A percentile compares a stretch with the other conserved stretches of the same genome.
These are phyloP conservation scores for Eucalyptus caleyi DNA, from an alignment of 345 rosid genomes.

Conservation along the genomic window DNA sequence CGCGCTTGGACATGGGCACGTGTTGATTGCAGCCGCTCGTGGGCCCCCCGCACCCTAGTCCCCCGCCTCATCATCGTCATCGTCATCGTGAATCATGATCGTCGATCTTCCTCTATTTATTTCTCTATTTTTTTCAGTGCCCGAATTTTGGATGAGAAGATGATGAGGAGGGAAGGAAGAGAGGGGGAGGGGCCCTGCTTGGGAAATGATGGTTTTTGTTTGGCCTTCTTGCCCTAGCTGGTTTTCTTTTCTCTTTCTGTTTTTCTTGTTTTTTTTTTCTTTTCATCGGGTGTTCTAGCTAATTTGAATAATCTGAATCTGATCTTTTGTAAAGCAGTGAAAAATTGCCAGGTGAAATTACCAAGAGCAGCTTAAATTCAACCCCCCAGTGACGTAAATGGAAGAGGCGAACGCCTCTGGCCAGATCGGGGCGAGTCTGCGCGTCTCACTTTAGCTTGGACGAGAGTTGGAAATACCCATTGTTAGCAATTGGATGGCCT, in stretches of 20 bases:
- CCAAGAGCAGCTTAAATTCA: background rate
- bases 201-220: background rate
- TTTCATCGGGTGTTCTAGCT: background rate
- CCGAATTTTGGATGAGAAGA: background rate
- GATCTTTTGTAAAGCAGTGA: background rate
- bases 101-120: background rate
- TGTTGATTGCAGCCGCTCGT: conserved; percentile 13
- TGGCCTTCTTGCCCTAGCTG: background rate
- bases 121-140: background rate
- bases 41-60: background rate
- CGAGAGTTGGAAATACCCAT: background rate
- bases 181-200: background rate
- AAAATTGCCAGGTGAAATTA: background rate
- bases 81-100: background rate
- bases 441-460: rapidly evolving
- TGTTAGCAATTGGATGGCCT: background rate
- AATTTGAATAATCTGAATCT: background rate
- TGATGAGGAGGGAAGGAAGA: background rate
- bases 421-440: rapidly evolving
- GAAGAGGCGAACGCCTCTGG: too few relatives aligned
- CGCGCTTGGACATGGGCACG: conserved; percentile 38
- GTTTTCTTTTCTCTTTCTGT: too few relatives aligned
- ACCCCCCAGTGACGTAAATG: background rate
- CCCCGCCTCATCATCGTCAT: background rate
- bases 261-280: background rate